Percentiles rank a stretch among this genome's conserved stretches.
phyloP scores from a whole-genome alignment of 306 rosid genomes.

The Macrotyloma uniflorum region DNA sequence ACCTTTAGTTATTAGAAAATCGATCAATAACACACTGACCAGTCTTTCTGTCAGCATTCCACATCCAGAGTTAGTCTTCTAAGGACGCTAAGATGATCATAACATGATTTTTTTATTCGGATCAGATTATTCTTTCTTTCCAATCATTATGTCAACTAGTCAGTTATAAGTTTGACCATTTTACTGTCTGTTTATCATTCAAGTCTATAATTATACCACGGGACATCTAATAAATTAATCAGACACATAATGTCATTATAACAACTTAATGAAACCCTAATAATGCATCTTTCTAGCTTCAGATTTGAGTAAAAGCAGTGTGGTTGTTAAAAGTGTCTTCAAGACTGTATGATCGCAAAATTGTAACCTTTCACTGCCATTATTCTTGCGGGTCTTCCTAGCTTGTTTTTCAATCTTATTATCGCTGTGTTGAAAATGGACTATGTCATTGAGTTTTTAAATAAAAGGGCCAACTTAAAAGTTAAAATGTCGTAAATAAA shows the following conservation, averaged over 20 bases:
- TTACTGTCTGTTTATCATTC: not conserved
- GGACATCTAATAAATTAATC: not conserved
- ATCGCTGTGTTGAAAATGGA: conserved; percentile 17
- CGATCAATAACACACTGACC: conserved; percentile 9
- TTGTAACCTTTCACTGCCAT: conserved; percentile 9
- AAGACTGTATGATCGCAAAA: conserved; percentile 8
- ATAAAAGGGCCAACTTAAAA: conserved; percentile 13
- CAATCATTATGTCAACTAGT: not conserved
- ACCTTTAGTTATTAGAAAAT: conserved; percentile 7
- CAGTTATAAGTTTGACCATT: not conserved
- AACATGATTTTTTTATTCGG: not conserved
- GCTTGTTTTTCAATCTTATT: conserved; percentile 20
- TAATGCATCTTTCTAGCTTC: not conserved
- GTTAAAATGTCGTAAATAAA: conserved; percentile 21
- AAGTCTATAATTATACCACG: conserved; percentile 3
- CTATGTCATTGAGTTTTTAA: not conserved
- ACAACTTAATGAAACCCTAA: not conserved
- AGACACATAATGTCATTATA: not conserved
- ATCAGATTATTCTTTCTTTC: conserved; percentile 11
- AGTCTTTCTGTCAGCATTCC: conserved; percentile 9
- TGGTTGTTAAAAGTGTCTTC: not conserved
- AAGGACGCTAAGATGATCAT: conserved; percentile 21
- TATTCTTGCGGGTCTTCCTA: conserved; percentile 5
- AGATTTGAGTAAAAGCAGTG: not conserved
- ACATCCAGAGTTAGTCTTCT: conserved; percentile 16